A percentile compares a stretch with the other conserved stretches of the same genome.
Conservation (phyloP, 1,139 yeast species). For the Suhomyces atakaporum region DNA sequence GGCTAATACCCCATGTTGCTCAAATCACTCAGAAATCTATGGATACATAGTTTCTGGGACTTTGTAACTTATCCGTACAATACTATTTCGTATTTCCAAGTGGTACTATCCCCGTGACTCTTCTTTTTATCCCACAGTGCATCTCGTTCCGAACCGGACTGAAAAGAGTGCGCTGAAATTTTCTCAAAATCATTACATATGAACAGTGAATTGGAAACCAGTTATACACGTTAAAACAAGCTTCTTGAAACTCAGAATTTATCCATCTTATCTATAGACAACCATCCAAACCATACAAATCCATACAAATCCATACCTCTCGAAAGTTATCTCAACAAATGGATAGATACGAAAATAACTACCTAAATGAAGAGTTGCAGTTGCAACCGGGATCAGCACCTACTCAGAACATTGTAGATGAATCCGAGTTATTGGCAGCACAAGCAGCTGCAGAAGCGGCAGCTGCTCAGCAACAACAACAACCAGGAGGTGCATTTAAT, state of each 20-base stretch:
- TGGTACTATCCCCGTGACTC: no score
- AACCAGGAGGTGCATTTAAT: conserved; percentile 72
- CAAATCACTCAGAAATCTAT: no score
- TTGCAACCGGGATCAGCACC: conserved; percentile 13
- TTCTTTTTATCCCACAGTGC: neutral
- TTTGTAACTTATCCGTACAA: no score
- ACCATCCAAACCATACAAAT: no score
- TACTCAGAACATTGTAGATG: conserved; percentile 20
- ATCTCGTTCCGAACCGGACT: conserved; percentile 13
- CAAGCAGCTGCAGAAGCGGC: conserved; percentile 53
- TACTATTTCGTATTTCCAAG: no score
- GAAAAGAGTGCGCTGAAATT: conserved; percentile 8
- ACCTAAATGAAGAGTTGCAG: conserved; percentile 18
- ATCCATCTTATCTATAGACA: no score
- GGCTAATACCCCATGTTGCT: no score
- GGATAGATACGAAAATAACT: conserved; percentile 19
- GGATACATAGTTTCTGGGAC: no score
- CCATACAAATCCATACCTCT: no score
- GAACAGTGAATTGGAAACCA: neutral
- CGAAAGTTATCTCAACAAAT: no score
- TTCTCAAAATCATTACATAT: conserved; percentile 1
- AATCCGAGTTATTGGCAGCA: conserved; percentile 34
- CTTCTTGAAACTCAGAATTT: no score
- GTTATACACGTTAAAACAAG: neutral
- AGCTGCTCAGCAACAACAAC: conserved; percentile 47